Conservation (phyloP, 495 filamentous ascomycete genomes). For the Aspergillus cavernicola region DNA sequence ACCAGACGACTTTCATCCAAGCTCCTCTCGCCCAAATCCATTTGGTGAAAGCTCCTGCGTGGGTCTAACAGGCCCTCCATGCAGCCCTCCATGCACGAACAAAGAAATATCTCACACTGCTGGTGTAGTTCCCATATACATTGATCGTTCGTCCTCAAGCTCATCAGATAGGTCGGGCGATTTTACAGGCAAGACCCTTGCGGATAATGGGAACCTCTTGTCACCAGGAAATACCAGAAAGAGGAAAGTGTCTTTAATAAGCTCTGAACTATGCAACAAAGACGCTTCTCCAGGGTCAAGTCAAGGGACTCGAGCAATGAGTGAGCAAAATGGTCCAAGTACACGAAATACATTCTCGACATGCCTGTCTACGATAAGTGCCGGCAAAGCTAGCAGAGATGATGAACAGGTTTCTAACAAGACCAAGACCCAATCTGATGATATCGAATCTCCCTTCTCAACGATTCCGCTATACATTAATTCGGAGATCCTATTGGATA, state of each 20-base stretch:
- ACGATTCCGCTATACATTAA: slow-evolving; percentile 1
- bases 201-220: slow-evolving; percentile 28
- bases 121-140: slow-evolving; percentile 18
- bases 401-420: background rate
- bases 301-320: background rate
- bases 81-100: background rate
- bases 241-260: background rate
- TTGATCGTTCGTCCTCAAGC: slow-evolving; percentile 16
- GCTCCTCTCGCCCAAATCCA: background rate
- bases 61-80: background rate
- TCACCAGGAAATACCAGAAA: slow-evolving; percentile 6
- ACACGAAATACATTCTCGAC: too few species aligned
- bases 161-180: background rate
- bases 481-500: background rate
- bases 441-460: background rate
- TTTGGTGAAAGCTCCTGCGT: background rate
- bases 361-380: too few species aligned
- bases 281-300: background rate
- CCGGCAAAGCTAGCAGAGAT: too few species aligned
- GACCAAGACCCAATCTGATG: background rate
- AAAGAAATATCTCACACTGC: background rate
- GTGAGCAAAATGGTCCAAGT: background rate
- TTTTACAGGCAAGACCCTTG: slow-evolving; percentile 12
- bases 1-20: background rate
- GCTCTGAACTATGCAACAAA: background rate